These are phyloP conservation scores for Candida coquimbonensis DNA, from an alignment of 805 yeast species.

Conservation along the genomic window DNA sequence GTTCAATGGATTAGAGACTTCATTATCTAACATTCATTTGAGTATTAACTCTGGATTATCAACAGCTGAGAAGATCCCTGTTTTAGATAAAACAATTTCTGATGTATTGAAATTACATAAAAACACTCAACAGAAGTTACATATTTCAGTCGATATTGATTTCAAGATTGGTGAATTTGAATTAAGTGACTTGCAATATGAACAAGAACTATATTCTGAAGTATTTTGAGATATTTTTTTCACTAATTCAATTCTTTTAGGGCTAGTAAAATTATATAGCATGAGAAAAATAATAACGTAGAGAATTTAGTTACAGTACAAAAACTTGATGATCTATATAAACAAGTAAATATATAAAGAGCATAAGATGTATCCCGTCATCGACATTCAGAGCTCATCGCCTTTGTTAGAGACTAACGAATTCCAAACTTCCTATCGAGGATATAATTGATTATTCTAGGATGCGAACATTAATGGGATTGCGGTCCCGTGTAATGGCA, in stretches of 20 bases:
- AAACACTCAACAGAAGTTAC: background rate
- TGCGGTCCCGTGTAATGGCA: conserved; percentile 26
- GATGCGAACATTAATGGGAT: conserved; percentile 24
- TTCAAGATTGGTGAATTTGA: background rate
- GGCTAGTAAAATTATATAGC: background rate
- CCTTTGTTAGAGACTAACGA: conserved; percentile 15
- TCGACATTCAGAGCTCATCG: conserved; percentile 26
- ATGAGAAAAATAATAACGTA: background rate
- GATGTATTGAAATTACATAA: background rate
- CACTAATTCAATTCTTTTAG: too few species aligned
- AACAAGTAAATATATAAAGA: too few species aligned
- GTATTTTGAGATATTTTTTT: background rate
- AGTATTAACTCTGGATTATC: background rate
- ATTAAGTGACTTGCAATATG: background rate
- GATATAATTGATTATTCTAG: conserved; percentile 21
- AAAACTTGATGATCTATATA: too few species aligned
- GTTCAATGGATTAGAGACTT: background rate
- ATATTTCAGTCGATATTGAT: background rate
- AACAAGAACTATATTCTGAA: background rate
- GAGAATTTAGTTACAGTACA: too few species aligned
- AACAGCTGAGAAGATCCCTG: background rate
- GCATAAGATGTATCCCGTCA: conserved; percentile 22
- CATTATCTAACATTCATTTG: background rate
- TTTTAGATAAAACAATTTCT: background rate
- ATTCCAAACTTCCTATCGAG: conserved; percentile 29